Evolutionary conservation across 176 grass and related monocot species (phyloP), one percentile per base, ranked within the genome.

Genomic region (Stipa capillata): DNA sequence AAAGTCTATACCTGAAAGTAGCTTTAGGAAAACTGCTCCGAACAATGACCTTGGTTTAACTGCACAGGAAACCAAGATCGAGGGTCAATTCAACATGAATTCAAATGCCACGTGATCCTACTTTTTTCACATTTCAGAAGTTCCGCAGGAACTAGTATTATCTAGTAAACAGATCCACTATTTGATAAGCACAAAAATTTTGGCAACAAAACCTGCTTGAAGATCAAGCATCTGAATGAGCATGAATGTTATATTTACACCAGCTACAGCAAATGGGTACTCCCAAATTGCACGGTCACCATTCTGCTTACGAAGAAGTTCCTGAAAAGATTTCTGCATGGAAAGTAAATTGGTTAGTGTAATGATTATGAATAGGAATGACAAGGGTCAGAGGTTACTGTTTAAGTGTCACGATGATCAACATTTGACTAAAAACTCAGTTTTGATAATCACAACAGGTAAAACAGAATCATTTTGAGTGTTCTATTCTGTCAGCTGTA

Each of bases 211-310:
- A 97, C 90, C 94, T 92, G 88, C 79, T 76, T 91, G 88, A 71
- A 93, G 94, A 89, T 97, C 94, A 71, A 97, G 84, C 88, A 97
- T 91, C 63, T 97, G 94, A 81, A 97, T 88, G 36, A 97, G 87
- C 94, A 93, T 97, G 83, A 89, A 93, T 6, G 94, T 89, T 57
- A 97, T 93, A 81, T 97, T 97, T 69, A 97, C 86, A 57, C 94
- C 94, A 74, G 94, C 94, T n/a, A 93, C 90, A 78, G 86, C 80
- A 89, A 97, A 97, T 65, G 94, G 91, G 69, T 97, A 91, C 77
- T 97, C 91, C 94, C 91, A 97, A 52, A 90, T 67, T 48, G 91
- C 88, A 44, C 91, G 76, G 41, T 87, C 83, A 81, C 88, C 94
- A 24, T 97, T 90, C 76, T 92, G 86, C 78, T 97, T 97, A 51